A percentile compares a stretch with the other conserved stretches of the same genome.
phyloP scores from a whole-genome alignment of 2,329 filamentous ascomycete species.

The Alternaria rosae region DNA sequence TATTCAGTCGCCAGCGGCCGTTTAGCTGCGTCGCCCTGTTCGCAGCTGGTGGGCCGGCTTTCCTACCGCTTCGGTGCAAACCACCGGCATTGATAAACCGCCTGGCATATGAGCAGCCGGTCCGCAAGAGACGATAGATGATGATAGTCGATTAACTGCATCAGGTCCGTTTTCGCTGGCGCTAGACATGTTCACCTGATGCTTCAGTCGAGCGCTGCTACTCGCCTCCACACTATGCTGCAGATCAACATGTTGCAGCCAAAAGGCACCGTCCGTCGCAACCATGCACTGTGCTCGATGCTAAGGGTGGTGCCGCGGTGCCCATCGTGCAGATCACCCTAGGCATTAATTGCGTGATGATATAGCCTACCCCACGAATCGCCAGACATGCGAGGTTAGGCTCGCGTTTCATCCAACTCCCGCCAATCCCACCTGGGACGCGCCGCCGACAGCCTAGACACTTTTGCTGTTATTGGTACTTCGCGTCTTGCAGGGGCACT shows the following conservation, averaged over 20 bases:
- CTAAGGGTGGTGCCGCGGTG: conserved; percentile 28
- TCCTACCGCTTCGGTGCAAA: conserved; percentile 10
- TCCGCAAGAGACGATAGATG: conserved; percentile 3
- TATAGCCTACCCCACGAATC: conserved; percentile 50
- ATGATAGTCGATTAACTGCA: conserved; percentile 6
- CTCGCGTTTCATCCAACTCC: conserved; percentile 48
- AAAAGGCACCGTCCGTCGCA: conserved; percentile 16
- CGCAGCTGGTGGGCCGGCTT: conserved; percentile 9
- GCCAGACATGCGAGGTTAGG: conserved; percentile 49
- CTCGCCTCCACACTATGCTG: conserved; percentile 17
- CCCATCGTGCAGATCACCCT: conserved; percentile 39
- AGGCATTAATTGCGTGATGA: conserved; percentile 27
- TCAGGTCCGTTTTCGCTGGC: conserved; percentile 16
- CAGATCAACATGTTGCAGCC: conserved; percentile 24
- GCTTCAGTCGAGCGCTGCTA: conserved; percentile 6
- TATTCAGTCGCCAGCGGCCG: not conserved
- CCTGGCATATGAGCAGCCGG: conserved; percentile 10
- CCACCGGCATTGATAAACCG: conserved; percentile 12
- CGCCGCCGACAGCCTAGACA: conserved; percentile 49
- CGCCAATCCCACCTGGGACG: conserved; percentile 40
- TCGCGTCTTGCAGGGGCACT: conserved; percentile 36
- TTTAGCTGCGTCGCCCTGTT: conserved; percentile 11
- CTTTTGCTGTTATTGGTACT: conserved; percentile 41
- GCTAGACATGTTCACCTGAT: conserved; percentile 14
- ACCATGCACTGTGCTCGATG: conserved; percentile 20